These are phyloP conservation scores for Peniophora sp. DNA, from an alignment of 1,284 basidiomycete genomes.

Conservation along the genomic window DNA sequence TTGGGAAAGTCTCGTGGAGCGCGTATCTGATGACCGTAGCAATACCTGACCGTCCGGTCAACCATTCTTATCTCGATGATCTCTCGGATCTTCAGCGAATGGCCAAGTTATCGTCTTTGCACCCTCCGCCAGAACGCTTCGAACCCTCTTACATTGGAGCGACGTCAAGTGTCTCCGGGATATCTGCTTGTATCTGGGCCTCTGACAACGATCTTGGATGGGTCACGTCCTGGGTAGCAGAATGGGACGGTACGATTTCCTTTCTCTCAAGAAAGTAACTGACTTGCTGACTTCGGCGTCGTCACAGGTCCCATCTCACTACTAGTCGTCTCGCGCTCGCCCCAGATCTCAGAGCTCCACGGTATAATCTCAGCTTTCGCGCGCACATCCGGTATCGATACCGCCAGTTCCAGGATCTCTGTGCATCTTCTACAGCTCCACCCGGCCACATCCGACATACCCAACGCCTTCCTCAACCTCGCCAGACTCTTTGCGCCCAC, in stretches of 20 bases:
- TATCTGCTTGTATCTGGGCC: conserved; percentile 49
- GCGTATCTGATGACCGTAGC: conserved; percentile 1
- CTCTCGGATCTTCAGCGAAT: conserved; percentile 19
- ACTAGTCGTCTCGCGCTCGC: conserved; percentile 33
- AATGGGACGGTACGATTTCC: conserved; percentile 39
- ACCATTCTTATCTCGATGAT: conserved; percentile 11
- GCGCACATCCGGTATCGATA: conserved; percentile 17
- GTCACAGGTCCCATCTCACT: conserved; percentile 46
- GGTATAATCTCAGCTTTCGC: conserved; percentile 18
- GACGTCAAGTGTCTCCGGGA: conserved; percentile 3
- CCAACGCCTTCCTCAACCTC: conserved; percentile 54
- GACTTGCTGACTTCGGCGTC: too few relatives aligned
- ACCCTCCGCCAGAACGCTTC: conserved; percentile 16
- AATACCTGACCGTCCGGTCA: neutral
- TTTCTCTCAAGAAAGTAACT: neutral
- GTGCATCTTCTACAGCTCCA: conserved; percentile 42
- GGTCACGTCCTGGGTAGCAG: conserved; percentile 27
- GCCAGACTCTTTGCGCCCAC: conserved; percentile 53
- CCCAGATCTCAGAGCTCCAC: conserved; percentile 10
- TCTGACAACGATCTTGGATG: conserved; percentile 26
- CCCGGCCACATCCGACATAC: conserved; percentile 28
- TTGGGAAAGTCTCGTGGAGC: conserved; percentile 7
- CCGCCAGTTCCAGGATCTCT: conserved; percentile 27
- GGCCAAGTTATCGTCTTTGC: conserved; percentile 20
- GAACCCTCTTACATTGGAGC: conserved; percentile 13